phyloP scores from a whole-genome alignment of 768 basidiomycete genomes.

The Podaxis sp. region DNA sequence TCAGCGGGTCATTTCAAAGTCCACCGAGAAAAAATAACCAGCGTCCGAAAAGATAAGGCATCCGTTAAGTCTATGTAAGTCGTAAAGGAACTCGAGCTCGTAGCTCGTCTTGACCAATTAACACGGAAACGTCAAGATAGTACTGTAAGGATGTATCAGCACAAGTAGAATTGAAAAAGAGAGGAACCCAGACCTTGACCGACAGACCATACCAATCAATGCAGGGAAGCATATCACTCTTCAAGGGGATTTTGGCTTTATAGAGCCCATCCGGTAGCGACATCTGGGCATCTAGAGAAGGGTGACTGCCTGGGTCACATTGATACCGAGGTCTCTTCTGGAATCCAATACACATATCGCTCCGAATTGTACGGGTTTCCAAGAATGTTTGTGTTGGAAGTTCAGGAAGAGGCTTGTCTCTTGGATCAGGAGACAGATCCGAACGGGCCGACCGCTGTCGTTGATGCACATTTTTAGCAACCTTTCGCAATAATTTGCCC shows the following conservation, averaged over 20 bases:
- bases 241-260: constrained; percentile 52
- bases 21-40: constrained; percentile 10
- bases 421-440: constrained; percentile 16
- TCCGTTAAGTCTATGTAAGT: constrained; percentile 35
- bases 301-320: constrained; percentile 34
- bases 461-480: constrained; percentile 23
- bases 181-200: constrained; percentile 49
- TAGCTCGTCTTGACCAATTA: constrained; percentile 58
- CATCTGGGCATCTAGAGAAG: constrained; percentile 39
- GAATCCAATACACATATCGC: constrained; percentile 59
- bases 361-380: constrained; percentile 44
- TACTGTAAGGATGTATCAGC: constrained; percentile 39
- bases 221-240: constrained; percentile 56
- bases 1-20: neutral
- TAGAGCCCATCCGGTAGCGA: constrained; percentile 65
- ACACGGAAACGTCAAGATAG: constrained; percentile 67
- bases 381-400: constrained; percentile 34
- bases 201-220: constrained; percentile 65
- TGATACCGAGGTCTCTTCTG: constrained; percentile 60
- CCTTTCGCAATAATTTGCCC: constrained; percentile 30
- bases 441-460: constrained; percentile 22
- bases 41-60: constrained; percentile 1
- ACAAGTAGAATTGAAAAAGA: constrained; percentile 7
- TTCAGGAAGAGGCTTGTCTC: constrained; percentile 39
- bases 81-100: constrained; percentile 60